Evolutionary conservation across 768 basidiomycete species (phyloP).

Genomic region (Mycena indigotica): DNA sequence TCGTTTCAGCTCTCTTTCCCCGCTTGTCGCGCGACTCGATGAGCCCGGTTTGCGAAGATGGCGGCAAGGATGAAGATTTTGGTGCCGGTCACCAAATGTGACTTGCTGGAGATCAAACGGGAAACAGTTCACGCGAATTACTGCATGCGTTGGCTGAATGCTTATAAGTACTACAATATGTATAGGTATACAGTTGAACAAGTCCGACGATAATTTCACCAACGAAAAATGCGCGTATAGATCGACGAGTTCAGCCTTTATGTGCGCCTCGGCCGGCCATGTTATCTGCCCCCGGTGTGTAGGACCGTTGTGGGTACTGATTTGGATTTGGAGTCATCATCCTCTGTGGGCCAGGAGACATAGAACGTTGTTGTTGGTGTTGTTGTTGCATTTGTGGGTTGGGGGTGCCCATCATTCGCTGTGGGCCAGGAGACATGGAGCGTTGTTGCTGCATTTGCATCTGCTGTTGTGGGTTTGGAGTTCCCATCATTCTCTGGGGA

Average conservation of each 20-base stretch:
- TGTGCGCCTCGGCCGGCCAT: constrained; percentile 45
- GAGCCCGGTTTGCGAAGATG: too few relatives aligned
- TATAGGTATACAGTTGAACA: constrained; percentile 1
- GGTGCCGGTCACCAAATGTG: too few relatives aligned
- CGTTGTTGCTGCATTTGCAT: neutral
- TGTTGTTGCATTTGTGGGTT: constrained; percentile 7
- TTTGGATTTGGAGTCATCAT: constrained; percentile 16
- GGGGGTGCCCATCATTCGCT: constrained; percentile 18
- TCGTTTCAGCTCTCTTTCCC: neutral
- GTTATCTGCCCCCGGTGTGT: constrained; percentile 29
- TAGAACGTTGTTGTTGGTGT: neutral
- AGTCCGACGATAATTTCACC: neutral
- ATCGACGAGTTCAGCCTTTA: constrained; percentile 29
- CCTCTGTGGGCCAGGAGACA: constrained; percentile 8
- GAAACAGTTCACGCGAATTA: too few relatives aligned
- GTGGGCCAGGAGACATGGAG: constrained; percentile 4
- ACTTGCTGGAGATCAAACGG: too few relatives aligned
- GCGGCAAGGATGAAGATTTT: too few relatives aligned
- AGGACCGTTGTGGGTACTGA: constrained; percentile 5
- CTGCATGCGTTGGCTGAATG: too few relatives aligned
- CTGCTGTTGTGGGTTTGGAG: too few relatives aligned
- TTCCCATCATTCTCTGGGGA: neutral
- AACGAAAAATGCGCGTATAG: constrained; percentile 8
- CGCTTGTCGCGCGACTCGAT: too few relatives aligned
- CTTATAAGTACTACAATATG: neutral